phyloP scores from a whole-genome alignment of 140 eudicot genomes.

The Stevia rebaudiana region DNA sequence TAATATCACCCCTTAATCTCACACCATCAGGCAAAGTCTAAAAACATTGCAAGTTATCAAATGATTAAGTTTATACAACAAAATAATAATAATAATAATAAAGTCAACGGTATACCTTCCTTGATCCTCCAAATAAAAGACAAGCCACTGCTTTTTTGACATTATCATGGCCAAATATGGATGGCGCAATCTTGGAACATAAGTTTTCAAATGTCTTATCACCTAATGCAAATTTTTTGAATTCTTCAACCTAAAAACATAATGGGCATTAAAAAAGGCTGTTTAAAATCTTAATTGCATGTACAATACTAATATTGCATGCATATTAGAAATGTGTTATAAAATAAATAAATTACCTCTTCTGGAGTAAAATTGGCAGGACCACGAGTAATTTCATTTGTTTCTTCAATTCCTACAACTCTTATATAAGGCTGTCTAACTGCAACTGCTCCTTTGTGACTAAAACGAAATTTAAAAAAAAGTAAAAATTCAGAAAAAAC shows the following conservation, averaged over 20 bases:
- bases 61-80: not conserved
- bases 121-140: conserved; percentile 91
- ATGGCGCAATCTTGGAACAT: conserved; percentile 95
- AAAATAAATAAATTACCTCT: conserved; percentile 42
- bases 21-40: conserved; percentile 96
- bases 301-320: not conserved
- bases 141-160: conserved; percentile 93
- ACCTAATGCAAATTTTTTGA: conserved; percentile 83
- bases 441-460: conserved; percentile 97
- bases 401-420: conserved; percentile 94
- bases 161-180: conserved; percentile 84
- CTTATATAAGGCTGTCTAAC: conserved; percentile 94
- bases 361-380: conserved; percentile 71
- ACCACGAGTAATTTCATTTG: conserved; percentile 87
- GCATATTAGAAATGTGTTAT: not conserved
- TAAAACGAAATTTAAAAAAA: conserved; percentile 15
- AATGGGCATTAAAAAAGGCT: not conserved
- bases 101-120: conserved; percentile 61
- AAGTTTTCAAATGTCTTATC: conserved; percentile 58
- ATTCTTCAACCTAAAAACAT: conserved; percentile 70
- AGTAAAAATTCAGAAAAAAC: not conserved
- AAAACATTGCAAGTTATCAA: not conserved
- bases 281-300: not conserved
- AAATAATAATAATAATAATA: not conserved
- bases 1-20: conserved; percentile 91